These are phyloP conservation scores for Stromatinia cepivora DNA, from an alignment of 2,329 filamentous ascomycete genomes.

Conservation along the genomic window DNA sequence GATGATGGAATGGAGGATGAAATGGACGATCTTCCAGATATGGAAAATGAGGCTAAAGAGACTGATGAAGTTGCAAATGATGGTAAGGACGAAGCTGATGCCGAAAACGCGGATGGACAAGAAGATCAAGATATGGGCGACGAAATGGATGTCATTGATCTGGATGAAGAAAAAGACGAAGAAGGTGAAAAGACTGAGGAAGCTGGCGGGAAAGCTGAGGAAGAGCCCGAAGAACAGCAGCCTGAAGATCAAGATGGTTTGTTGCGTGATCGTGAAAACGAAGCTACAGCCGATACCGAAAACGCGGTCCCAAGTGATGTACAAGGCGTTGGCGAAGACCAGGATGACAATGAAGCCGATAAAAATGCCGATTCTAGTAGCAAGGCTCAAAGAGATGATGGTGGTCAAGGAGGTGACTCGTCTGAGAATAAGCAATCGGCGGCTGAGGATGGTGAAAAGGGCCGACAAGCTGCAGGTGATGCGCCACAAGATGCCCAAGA, in stretches of 20 bases:
- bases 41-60: slow-evolving; percentile 45
- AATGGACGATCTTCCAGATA: slow-evolving; percentile 58
- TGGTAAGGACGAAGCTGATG: slow-evolving; percentile 49
- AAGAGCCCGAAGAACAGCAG: slow-evolving; percentile 51
- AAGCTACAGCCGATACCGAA: slow-evolving; percentile 57
- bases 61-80: slow-evolving; percentile 42
- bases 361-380: slow-evolving; percentile 60
- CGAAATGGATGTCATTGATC: slow-evolving; percentile 40
- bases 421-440: slow-evolving; percentile 63
- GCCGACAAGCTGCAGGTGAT: slow-evolving; percentile 47
- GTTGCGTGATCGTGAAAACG: slow-evolving; percentile 46
- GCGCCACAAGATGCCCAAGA: slow-evolving; percentile 42
- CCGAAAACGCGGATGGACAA: slow-evolving; percentile 43
- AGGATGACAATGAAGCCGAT: slow-evolving; percentile 63
- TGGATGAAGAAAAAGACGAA: slow-evolving; percentile 38
- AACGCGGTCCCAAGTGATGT: slow-evolving; percentile 63
- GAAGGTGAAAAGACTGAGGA: slow-evolving; percentile 52
- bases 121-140: slow-evolving; percentile 44
- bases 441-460: slow-evolving; percentile 61
- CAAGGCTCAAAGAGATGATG: slow-evolving; percentile 65
- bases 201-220: slow-evolving; percentile 49
- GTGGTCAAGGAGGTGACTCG: slow-evolving; percentile 63
- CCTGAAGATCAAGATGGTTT: slow-evolving; percentile 51
- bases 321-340: slow-evolving; percentile 63
- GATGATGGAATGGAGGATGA: slow-evolving; percentile 43